Evolutionary conservation across 306 rosid species (phyloP), one percentile per base, ranked within the genome.

Genomic region (Notholithocarpus densiflorus): DNA sequence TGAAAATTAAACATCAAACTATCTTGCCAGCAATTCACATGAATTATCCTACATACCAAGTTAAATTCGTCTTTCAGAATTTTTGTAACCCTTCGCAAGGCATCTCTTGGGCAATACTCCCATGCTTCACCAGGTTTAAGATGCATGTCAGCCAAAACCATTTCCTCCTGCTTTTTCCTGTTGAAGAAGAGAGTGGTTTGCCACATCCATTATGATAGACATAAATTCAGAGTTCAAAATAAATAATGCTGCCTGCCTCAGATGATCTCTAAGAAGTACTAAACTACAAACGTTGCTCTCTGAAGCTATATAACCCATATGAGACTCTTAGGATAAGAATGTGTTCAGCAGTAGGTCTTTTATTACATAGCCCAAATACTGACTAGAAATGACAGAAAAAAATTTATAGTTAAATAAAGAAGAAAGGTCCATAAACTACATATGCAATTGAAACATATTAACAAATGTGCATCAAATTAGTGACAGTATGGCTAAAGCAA

Each of bases 41-140:
- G 21, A 60, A 68, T 43, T 24, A 43, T 27, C 71, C 62, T 72
- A 71, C 91, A 26, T 86, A 95, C 98, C 95, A 95, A 85, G 86
- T 91, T 66, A 83, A 92, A 92, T 80, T 95, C 98, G 78, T 92
- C 90, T 82, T 95, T 95, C 74, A 95, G 84, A 84, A 91, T 83
- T 81, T 79, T 92, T 64, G 88, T 82, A 83, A 68, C 96, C 84
- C 96, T 88, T 76, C 92, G 85, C 80, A 95, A 70, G 84, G 89
- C 81, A 60, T 89, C 96, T 89, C 98, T 91, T 31, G 97, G 92
- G 89, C 98, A 95, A 87, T 85, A 92, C 68, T 89, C 98, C 97
- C 97, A 95, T 59, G 97, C 88, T 77, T 89, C 89, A 56, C 98
- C 98, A 19, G 94, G 89, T 84, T 82, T 89, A 69, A 82, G 75